These are phyloP conservation scores for Teunomyces aglyptinius DNA, from an alignment of 805 yeast genomes.

Conservation along the genomic window DNA sequence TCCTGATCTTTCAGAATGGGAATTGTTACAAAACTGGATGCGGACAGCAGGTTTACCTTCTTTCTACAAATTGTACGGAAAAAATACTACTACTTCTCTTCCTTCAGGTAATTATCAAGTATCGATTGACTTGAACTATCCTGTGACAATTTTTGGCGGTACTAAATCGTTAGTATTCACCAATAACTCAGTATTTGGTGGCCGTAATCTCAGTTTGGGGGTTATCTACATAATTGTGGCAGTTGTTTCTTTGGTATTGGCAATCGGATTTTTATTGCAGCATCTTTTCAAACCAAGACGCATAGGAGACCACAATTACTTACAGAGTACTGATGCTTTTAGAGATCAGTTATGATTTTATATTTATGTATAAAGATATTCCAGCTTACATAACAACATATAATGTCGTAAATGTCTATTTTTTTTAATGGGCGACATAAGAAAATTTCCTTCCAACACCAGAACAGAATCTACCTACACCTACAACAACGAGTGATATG, in stretches of 20 bases:
- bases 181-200: constrained; percentile 82
- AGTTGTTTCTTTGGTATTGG: constrained; percentile 67
- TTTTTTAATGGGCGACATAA: background rate
- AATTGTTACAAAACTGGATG: constrained; percentile 96
- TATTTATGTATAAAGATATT: background rate
- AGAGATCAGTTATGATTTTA: constrained; percentile 25
- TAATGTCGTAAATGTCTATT: constrained; percentile 1
- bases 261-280: constrained; percentile 72
- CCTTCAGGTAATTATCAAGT: constrained; percentile 68
- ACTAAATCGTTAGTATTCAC: constrained; percentile 78
- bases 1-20: constrained; percentile 75
- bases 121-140: constrained; percentile 72
- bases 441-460: constrained; percentile 2
- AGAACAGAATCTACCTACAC: background rate
- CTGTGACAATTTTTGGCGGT: constrained; percentile 84
- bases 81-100: constrained; percentile 60
- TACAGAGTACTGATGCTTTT: constrained; percentile 25
- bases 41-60: constrained; percentile 91
- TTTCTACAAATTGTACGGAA: constrained; percentile 78
- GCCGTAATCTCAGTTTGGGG: constrained; percentile 81
- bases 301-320: constrained; percentile 73
- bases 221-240: constrained; percentile 85
- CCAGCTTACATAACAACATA: background rate
- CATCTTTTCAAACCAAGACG: constrained; percentile 83
- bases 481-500: constrained; percentile 18